Base-by-base conservation (phyloP, 148 eudicot species). In the Camellia sinensis region DNA sequence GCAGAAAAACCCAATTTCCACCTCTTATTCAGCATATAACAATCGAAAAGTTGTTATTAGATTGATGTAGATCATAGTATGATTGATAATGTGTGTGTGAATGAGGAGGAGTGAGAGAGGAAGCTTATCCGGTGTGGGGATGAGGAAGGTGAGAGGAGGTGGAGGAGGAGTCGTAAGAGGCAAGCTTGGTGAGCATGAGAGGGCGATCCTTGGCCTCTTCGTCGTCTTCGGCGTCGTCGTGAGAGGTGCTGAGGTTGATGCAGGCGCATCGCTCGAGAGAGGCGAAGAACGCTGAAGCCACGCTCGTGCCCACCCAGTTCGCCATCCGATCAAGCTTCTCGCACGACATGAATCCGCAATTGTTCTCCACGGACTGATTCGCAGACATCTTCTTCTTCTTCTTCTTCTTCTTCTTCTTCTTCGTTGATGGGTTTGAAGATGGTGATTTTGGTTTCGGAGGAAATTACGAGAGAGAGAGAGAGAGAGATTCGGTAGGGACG, bases 211-310 rank as follows among this genome's bases (percentile, higher is more conserved):
- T 64, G 78, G 71, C 76, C 37, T 77, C 86, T 60, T 76, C 80
- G 0, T 80, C 78, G 1, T 71, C 77, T 7, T 70, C 80, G 19
- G 61, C 76, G 45, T 83, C 83, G 44, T 80, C 80, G 6, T 80
- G 77, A 44, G 54, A 50, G 6, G 79, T 81, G 83, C 62, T 84
- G 73, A 84, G 80, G 80, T 84, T 84, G 77, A 84, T 80, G 77
- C 86, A 84, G 22, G 79, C 73, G 70, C 86, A 84, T 1, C 86
- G 77, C 75, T 84, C 86, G 21, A 84, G 71, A 18, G 86, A 84
- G 19, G 80, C 72, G 72, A 84, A 80, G 74, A 84, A 84, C 15
- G 80, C 81, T 12, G 86, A 56, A 0, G 80, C 86, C 17, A 84
- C 80, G 74, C 78, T 84, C 66, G 74, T 46, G 2, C 86, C 83